A percentile compares a stretch with the other conserved stretches of the same genome.
phyloP scores from a whole-genome alignment of 1,284 basidiomycete genomes.

The Cystobasidium slooffiae region DNA sequence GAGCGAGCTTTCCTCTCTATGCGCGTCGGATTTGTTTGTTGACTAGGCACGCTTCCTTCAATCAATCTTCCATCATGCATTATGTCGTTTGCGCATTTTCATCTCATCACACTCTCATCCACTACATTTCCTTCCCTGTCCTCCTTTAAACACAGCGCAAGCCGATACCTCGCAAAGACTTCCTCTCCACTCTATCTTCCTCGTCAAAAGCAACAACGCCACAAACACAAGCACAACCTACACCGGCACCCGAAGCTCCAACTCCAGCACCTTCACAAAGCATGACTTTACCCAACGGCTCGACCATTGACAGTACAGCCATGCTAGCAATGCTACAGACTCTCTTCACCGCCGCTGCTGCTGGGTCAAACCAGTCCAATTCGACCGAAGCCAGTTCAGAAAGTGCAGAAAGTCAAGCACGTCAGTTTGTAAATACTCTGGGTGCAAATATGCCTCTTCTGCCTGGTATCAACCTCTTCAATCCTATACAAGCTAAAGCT shows the following conservation, averaged over 20 bases:
- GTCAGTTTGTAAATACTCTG: slow-evolving; percentile 13
- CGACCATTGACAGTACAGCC: slow-evolving; percentile 8
- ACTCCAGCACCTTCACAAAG: slow-evolving; percentile 1
- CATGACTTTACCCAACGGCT: slow-evolving; percentile 13
- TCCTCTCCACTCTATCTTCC: slow-evolving; percentile 12
- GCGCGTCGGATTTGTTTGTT: slow-evolving; percentile 25
- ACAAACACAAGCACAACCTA: not conserved
- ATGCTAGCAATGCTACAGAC: slow-evolving; percentile 23
- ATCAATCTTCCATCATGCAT: no score
- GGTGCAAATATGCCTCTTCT: slow-evolving; percentile 27
- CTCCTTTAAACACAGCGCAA: slow-evolving; percentile 13
- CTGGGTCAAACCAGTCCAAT: not conserved
- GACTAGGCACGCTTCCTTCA: not conserved
- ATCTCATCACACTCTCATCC: not conserved
- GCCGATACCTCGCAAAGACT: slow-evolving; percentile 11
- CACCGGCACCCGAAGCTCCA: not conserved
- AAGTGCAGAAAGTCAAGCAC: slow-evolving; percentile 14
- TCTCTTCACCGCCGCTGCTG: slow-evolving; percentile 11
- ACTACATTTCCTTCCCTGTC: not conserved
- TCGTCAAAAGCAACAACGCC: not conserved
- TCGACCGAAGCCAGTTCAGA: not conserved
- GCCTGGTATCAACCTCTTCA: slow-evolving; percentile 39
- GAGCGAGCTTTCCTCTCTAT: not conserved
- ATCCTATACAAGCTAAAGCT: slow-evolving; percentile 28
- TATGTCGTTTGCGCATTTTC: not conserved